Conservation (phyloP, 257 asterid genomes). For the Cordia subcordata region DNA sequence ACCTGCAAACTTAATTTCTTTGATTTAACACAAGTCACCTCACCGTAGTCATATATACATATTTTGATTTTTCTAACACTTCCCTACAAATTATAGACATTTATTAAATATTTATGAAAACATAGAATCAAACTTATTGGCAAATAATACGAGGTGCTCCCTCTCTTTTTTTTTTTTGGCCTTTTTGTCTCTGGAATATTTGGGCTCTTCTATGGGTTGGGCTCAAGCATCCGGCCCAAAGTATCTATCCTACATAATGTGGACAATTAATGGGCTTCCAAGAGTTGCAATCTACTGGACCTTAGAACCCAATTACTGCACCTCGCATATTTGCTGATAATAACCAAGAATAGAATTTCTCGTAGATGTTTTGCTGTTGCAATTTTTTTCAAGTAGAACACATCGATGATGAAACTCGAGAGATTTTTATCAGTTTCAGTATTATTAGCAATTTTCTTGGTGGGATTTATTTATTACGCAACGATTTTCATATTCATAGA, state of each 20-base stretch:
- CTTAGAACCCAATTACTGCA: background rate
- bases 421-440: slow-evolving; percentile 58
- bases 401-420: slow-evolving; percentile 40
- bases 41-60: too few relatives aligned
- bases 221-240: background rate
- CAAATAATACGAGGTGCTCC: too few relatives aligned
- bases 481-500: slow-evolving; percentile 68
- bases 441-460: slow-evolving; percentile 37
- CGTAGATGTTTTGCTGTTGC: background rate
- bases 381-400: background rate
- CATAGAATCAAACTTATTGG: too few relatives aligned
- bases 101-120: too few relatives aligned
- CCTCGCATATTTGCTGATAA: background rate
- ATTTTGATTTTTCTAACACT: too few relatives aligned
- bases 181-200: too few relatives aligned
- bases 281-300: background rate
- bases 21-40: background rate
- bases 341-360: background rate
- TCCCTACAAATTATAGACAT: too few relatives aligned
- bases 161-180: too few relatives aligned
- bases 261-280: background rate
- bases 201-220: too few relatives aligned
- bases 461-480: slow-evolving; percentile 57
- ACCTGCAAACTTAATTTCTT: background rate
- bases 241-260: background rate